Conservation (phyloP, 257 asterid genomes). For the Nicotiana tomentosiformis region DNA sequence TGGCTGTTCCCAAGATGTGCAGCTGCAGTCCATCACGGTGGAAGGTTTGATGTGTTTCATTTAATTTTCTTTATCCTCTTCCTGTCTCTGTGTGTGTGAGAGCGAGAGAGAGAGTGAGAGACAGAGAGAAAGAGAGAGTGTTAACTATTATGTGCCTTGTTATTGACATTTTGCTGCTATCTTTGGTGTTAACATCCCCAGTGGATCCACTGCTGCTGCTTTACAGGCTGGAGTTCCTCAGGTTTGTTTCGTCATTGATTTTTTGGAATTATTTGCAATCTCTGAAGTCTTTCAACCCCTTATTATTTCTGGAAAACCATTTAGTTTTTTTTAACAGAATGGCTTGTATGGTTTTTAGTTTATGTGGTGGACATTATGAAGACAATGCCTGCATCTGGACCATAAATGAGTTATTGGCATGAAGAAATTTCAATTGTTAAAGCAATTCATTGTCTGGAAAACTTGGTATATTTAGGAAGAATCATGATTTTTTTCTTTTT, state of each 20-base stretch:
- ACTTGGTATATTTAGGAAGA: background rate
- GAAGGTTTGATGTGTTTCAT: constrained; percentile 53
- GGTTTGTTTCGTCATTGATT: constrained; percentile 40
- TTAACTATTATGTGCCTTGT: background rate
- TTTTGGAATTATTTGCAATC: background rate
- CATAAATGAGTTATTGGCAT: background rate
- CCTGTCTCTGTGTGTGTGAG: background rate
- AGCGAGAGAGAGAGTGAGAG: too few species aligned
- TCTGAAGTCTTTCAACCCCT: background rate
- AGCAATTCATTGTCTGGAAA: background rate
- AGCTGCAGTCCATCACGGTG: constrained; percentile 93
- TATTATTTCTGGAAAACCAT: background rate
- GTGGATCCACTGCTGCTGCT: constrained; percentile 96
- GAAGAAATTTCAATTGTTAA: background rate
- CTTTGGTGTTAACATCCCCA: constrained; percentile 24
- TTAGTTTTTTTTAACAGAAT: background rate
- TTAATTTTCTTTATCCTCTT: background rate
- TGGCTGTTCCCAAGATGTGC: constrained; percentile 88
- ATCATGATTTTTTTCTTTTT: background rate
- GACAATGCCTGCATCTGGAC: background rate
- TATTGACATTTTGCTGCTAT: constrained; percentile 8
- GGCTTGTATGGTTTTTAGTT: background rate
- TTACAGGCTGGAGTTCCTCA: constrained; percentile 86
- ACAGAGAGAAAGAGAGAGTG: too few species aligned
- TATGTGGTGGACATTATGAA: background rate